Conservation (phyloP, 2,329 filamentous ascomycete genomes). For the Aspergillus ibericus region DNA sequence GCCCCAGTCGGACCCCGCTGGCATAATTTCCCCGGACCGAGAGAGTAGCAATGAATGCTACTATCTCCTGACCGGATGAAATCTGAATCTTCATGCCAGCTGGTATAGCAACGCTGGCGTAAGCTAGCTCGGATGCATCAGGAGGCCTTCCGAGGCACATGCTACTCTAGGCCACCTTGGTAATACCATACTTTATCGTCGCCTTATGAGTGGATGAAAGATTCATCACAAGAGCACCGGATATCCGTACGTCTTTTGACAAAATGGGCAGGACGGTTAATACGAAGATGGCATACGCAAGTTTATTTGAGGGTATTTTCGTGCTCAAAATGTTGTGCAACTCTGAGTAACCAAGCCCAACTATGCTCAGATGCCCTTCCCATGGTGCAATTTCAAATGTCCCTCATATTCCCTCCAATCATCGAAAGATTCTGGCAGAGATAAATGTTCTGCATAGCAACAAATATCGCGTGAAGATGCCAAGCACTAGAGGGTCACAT, state of each 20-base stretch:
- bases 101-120: not conserved
- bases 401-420: not conserved
- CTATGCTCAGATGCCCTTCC: not conserved
- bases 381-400: not conserved
- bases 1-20: not conserved
- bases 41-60: not conserved
- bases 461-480: slow-evolving; percentile 16
- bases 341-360: not conserved
- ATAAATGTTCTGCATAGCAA: slow-evolving; percentile 2
- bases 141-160: slow-evolving; percentile 10
- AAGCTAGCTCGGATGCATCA: slow-evolving; percentile 1
- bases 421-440: not conserved
- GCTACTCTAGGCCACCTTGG: slow-evolving; percentile 1
- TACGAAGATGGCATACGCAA: not conserved
- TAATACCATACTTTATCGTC: not conserved
- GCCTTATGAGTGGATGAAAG: not conserved
- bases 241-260: not conserved
- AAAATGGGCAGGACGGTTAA: not conserved
- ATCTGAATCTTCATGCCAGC: not conserved
- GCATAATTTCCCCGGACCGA: not conserved
- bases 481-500: slow-evolving; percentile 16
- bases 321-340: not conserved
- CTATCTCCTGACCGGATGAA: not conserved
- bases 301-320: not conserved
- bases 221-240: not conserved